phyloP scores from a whole-genome alignment of 345 rosid species.

The Carallia brachiata region DNA sequence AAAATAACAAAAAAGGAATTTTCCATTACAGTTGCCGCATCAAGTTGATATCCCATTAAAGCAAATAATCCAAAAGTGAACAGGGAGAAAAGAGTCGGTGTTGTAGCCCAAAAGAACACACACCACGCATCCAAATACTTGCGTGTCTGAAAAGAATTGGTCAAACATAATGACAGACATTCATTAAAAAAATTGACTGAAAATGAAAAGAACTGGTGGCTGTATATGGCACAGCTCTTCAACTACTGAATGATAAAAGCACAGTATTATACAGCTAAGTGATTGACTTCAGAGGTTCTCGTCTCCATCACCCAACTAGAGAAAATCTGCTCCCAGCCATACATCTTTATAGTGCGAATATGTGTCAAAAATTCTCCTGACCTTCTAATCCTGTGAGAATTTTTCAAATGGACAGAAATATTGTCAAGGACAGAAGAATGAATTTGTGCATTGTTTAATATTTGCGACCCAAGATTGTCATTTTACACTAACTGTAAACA shows the following conservation, averaged over 20 bases:
- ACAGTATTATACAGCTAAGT: conserved; percentile 59
- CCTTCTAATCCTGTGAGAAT: conserved; percentile 63
- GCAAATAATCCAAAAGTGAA: conserved; percentile 80
- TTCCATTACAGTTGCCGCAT: conserved; percentile 76
- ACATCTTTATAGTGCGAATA: conserved; percentile 85
- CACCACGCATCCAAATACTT: conserved; percentile 98
- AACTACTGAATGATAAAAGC: conserved; percentile 5
- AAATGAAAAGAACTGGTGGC: conserved; percentile 3
- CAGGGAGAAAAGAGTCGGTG: conserved; percentile 87
- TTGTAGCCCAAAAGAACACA: conserved; percentile 97
- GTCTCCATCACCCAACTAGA: conserved; percentile 75
- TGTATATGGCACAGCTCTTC: conserved; percentile 8
- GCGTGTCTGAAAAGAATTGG: conserved; percentile 54
- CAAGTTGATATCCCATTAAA: conserved; percentile 91
- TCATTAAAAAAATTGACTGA: background rate
- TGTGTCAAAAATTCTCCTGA: conserved; percentile 83
- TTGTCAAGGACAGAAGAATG: no score
- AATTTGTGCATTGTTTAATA: background rate
- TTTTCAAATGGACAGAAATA: background rate
- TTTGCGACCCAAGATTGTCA: background rate
- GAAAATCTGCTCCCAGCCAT: conserved; percentile 81
- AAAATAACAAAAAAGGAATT: conserved; percentile 12
- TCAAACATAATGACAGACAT: conserved; percentile 8
- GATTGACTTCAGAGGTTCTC: conserved; percentile 74
- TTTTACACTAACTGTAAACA: background rate